Base-by-base conservation (phyloP, 2,329 filamentous ascomycete genomes). In the Teratosphaeria viscida region DNA sequence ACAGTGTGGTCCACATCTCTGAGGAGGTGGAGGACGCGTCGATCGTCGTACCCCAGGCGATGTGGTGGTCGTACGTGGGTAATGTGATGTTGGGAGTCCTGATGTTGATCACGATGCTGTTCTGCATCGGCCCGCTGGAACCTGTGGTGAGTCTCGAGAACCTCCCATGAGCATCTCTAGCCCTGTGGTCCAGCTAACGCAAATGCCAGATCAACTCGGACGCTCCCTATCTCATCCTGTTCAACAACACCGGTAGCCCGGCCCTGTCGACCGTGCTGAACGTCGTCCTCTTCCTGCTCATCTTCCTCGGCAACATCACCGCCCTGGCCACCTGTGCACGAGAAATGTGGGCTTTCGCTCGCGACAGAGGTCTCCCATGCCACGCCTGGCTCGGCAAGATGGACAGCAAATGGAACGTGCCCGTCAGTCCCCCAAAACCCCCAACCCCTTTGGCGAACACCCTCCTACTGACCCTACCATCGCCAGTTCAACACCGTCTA, bases 401-500 rank as follows among this genome's bases (percentile, higher is more conserved):
- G 29, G 32, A 57, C 37, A 39, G 37, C 37, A 39, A 39, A 16
- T 39, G 37, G 37, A 39, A 39, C 37, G 37, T 39, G 37, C 37
- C 37, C 14, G 37, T 39, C 14, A 39, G 37, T 39, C 37, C 16
- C 14, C 5, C 5, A 16, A 12, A 10, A 19, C 19, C 19, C 19
- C 19, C 35, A 3, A 39, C 19, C 5, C 12, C 14, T 16, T 7
- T 16, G n/a, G 19, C 19, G 11, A n/a, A 16, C 4, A 4, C 39
- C 19, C 37, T 14, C 19, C 27, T 57, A 14, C 60, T 62, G 37
- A 62, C 32, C 27, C 59, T 52, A 58, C 43, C 29, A 65, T 71
- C 19, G 71, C 72, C 14, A 47, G 2, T 67, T 71, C 64, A 72
- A 71, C 62, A 57, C 72, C 0, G 63, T 73, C 54, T 66, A 68